Conservation (phyloP, 768 basidiomycete genomes). For the Agaricus blazei region DNA sequence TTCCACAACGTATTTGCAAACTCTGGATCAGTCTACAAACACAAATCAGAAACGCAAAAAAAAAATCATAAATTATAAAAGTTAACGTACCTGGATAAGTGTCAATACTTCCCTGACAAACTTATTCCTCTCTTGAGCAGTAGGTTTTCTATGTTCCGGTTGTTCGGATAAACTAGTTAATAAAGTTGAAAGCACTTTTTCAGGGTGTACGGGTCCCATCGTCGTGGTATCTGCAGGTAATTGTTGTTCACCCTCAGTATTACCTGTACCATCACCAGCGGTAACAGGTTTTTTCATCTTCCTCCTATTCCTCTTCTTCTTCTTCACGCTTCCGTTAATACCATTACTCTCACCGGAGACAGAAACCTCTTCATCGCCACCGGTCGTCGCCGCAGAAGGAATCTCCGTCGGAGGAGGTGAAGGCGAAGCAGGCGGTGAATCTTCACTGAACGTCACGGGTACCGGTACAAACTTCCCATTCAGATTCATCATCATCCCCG, state of each 20-base stretch:
- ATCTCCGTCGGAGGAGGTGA: conserved; percentile 16
- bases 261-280: conserved; percentile 15
- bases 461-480: conserved; percentile 8
- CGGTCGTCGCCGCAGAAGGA: background rate
- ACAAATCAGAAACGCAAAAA: background rate
- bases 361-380: background rate
- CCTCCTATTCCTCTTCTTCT: conserved; percentile 17
- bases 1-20: conserved; percentile 47
- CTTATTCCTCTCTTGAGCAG: conserved; percentile 42
- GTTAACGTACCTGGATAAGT: conserved; percentile 51
- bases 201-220: background rate
- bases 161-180: conserved; percentile 5
- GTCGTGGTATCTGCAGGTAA: no score
- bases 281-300: conserved; percentile 19
- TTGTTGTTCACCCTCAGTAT: conserved; percentile 15
- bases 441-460: conserved; percentile 1
- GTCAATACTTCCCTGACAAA: conserved; percentile 57
- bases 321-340: conserved; percentile 14
- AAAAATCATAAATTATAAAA: background rate
- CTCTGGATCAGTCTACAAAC: conserved; percentile 50
- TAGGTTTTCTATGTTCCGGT: conserved; percentile 16
- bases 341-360: conserved; percentile 14
- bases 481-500: background rate
- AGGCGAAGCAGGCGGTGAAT: conserved; percentile 18
- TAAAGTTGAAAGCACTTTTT: conserved; percentile 8